Evolutionary conservation across 2,329 filamentous ascomycete species (phyloP).

Genomic region (Talaromyces sp.): DNA sequence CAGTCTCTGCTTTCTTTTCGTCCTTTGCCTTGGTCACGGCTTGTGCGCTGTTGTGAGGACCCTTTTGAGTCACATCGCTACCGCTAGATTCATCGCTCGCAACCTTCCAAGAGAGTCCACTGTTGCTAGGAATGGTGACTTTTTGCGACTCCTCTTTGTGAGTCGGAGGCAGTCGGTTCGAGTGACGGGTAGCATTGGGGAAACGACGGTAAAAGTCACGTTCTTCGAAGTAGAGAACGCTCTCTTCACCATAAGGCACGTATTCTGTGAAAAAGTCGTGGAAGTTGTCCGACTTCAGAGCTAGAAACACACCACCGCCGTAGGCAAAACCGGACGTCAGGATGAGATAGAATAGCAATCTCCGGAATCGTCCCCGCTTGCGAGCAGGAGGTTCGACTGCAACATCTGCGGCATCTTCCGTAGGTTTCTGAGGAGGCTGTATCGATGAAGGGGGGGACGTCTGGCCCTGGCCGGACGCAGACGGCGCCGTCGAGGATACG

Average conservation of each 20-base stretch:
- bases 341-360: constrained; percentile 71
- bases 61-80: constrained; percentile 54
- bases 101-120: constrained; percentile 77
- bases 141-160: constrained; percentile 58
- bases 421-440: constrained; percentile 20
- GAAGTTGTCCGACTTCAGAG: constrained; percentile 92
- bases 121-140: constrained; percentile 79
- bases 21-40: constrained; percentile 30
- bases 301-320: constrained; percentile 85
- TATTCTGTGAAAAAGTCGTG: constrained; percentile 99
- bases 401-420: constrained; percentile 25
- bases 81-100: constrained; percentile 57
- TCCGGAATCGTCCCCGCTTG: constrained; percentile 69
- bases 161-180: constrained; percentile 33
- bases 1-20: constrained; percentile 24
- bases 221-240: constrained; percentile 93
- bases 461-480: constrained; percentile 31
- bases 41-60: constrained; percentile 44
- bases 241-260: constrained; percentile 88
- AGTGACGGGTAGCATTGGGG: constrained; percentile 50
- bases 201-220: constrained; percentile 87
- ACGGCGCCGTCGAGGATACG: constrained; percentile 43
- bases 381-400: constrained; percentile 35
- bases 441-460: constrained; percentile 32
- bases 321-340: constrained; percentile 75